A percentile compares a stretch with the other conserved stretches of the same genome.
Evolutionary conservation across 805 yeast species (phyloP).

Genomic region (Cyberlindnera xylosilytica): DNA sequence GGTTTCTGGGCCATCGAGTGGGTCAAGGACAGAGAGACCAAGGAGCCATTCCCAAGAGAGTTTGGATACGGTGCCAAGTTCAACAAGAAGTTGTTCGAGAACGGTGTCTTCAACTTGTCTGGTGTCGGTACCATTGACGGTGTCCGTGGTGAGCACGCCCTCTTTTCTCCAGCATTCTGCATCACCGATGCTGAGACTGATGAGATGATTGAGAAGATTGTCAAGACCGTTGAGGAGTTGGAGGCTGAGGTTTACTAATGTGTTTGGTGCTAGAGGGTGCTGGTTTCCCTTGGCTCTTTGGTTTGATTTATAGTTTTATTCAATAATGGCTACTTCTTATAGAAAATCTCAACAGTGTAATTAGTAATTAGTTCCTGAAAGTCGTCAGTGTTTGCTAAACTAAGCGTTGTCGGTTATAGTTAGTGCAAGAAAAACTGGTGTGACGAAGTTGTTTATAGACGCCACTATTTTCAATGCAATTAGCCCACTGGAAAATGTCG

Average conservation of each 20-base stretch:
- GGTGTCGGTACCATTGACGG: constrained; percentile 38
- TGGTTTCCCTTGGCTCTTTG: too few species aligned
- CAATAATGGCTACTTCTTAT: too few species aligned
- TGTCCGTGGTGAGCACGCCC: constrained; percentile 42
- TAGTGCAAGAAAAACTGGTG: too few species aligned
- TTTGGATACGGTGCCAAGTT: constrained; percentile 31
- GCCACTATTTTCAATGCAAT: too few species aligned
- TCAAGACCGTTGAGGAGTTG: constrained; percentile 21
- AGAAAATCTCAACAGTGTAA: too few species aligned
- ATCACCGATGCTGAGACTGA: constrained; percentile 37
- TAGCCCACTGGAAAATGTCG: too few species aligned
- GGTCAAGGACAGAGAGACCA: constrained; percentile 44
- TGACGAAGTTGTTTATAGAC: too few species aligned
- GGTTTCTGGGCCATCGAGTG: constrained; percentile 54
- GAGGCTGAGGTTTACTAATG: constrained; percentile 20
- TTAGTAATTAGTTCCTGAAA: too few species aligned
- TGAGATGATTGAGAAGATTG: constrained; percentile 30
- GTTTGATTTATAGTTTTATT: too few species aligned
- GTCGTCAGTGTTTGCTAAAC: too few species aligned
- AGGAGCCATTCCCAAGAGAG: constrained; percentile 39
- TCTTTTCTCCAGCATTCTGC: constrained; percentile 44
- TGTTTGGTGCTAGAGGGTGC: background rate
- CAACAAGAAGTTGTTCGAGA: constrained; percentile 33
- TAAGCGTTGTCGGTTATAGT: too few species aligned
- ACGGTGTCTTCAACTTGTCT: constrained; percentile 42